These are phyloP conservation scores for Solanum aculeatissimum DNA, from an alignment of 305 asterid genomes.

Conservation along the genomic window DNA sequence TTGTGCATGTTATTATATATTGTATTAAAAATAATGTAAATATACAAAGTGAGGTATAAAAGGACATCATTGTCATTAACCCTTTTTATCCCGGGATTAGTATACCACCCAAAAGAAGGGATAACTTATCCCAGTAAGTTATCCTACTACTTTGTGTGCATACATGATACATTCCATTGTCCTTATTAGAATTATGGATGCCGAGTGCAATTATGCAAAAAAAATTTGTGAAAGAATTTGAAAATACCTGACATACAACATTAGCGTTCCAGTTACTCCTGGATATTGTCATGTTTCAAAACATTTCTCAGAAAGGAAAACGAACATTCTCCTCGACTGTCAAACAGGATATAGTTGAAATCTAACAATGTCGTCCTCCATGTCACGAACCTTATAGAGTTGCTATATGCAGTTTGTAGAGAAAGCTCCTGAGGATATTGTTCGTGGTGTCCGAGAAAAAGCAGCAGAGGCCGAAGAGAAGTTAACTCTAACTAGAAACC, in stretches of 20 bases:
- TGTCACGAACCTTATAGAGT: background rate
- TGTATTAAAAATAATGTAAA: too few species aligned
- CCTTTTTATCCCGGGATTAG: too few species aligned
- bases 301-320: background rate
- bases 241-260: background rate
- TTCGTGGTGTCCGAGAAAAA: constrained; percentile 67
- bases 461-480: constrained; percentile 90
- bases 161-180: background rate
- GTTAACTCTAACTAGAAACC: constrained; percentile 58
- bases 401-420: constrained; percentile 56
- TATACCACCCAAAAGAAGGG: too few species aligned
- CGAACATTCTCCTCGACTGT: background rate
- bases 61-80: too few species aligned
- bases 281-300: background rate
- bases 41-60: too few species aligned
- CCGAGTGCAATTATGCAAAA: background rate
- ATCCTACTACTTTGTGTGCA: background rate
- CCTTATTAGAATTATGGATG: background rate
- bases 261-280: background rate
- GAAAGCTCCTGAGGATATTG: constrained; percentile 84
- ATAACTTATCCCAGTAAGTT: too few species aligned
- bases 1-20: too few species aligned
- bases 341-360: background rate
- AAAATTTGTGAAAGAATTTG: background rate
- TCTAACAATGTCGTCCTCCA: background rate